Evolutionary conservation across 148 eudicot species (phyloP).

Genomic region (Nyssa sinensis): DNA sequence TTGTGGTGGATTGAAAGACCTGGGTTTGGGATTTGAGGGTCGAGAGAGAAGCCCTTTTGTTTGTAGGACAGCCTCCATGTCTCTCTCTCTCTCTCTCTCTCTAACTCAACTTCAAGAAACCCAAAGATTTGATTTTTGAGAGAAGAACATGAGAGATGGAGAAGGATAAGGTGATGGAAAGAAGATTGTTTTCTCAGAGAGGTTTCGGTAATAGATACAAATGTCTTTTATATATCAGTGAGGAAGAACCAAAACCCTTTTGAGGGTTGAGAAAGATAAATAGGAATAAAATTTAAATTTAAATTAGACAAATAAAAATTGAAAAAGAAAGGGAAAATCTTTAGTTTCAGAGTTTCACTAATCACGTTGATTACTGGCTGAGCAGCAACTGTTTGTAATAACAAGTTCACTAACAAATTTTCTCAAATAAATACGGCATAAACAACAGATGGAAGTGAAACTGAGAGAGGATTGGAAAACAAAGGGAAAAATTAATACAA

Average conservation of each 20-base stretch:
- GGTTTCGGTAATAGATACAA: neutral
- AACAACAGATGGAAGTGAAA: neutral
- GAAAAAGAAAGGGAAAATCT: neutral
- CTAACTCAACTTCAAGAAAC: neutral
- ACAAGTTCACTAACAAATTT: neutral
- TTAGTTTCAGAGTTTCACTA: neutral
- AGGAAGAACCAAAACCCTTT: neutral
- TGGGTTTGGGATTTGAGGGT: conserved; percentile 66
- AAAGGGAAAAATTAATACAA: too few relatives aligned
- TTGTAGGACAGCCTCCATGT: conserved; percentile 61
- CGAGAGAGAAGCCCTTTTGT: conserved; percentile 68
- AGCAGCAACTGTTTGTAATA: too few relatives aligned
- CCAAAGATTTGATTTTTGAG: neutral
- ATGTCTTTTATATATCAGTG: conserved; percentile 1
- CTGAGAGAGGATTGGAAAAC: neutral
- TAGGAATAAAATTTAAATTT: neutral
- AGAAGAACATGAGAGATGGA: neutral
- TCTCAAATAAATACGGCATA: neutral
- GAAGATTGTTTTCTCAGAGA: neutral
- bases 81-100: conserved; percentile 22
- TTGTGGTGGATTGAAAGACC: conserved; percentile 39
- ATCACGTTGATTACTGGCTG: too few relatives aligned
- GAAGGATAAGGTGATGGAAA: neutral
- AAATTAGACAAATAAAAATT: neutral
- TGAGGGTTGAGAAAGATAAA: neutral